Conservation (phyloP, 2,329 filamentous ascomycete genomes). For the Fusarium falciforme region DNA sequence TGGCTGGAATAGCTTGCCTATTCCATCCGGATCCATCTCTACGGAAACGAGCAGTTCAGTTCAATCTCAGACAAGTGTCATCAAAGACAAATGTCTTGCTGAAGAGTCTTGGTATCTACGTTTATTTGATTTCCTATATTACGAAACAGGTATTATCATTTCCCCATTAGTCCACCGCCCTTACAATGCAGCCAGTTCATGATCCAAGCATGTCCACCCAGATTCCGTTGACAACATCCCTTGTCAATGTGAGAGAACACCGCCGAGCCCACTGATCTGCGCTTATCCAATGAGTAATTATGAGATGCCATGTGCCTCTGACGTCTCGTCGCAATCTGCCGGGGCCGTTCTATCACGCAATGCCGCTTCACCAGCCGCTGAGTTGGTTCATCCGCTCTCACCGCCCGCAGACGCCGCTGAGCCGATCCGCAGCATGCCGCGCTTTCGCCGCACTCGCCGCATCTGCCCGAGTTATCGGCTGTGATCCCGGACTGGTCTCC, state of each 20-base stretch:
- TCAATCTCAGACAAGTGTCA: too few species aligned
- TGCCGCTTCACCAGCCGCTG: slow-evolving; percentile 26
- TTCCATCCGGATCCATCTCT: not conserved
- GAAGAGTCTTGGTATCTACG: slow-evolving; percentile 17
- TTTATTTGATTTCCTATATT: slow-evolving; percentile 16
- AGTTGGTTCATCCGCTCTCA: slow-evolving; percentile 33
- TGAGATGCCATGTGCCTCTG: slow-evolving; percentile 20
- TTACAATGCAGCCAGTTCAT: slow-evolving; percentile 12
- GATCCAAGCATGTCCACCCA: slow-evolving; percentile 12
- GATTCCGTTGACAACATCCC: not conserved
- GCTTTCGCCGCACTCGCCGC: slow-evolving; percentile 43
- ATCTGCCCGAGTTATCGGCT: slow-evolving; percentile 32
- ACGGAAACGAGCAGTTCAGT: not conserved
- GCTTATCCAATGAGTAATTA: slow-evolving; percentile 12
- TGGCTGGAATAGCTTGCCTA: slow-evolving; percentile 11
- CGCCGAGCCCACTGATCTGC: slow-evolving; percentile 4
- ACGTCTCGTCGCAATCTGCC: slow-evolving; percentile 22
- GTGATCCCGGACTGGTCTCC: slow-evolving; percentile 28
- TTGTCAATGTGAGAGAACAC: slow-evolving; percentile 18
- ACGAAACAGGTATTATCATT: slow-evolving; percentile 34
- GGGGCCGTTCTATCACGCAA: slow-evolving; percentile 42
- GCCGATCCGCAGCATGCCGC: slow-evolving; percentile 35
- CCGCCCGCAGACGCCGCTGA: slow-evolving; percentile 22
- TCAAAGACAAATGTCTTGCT: not conserved
- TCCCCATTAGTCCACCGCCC: slow-evolving; percentile 14